Evolutionary conservation across 2,329 filamentous ascomycete species (phyloP), one percentile per base, ranked within the genome.

Genomic region (Cladophialophora immunda): DNA sequence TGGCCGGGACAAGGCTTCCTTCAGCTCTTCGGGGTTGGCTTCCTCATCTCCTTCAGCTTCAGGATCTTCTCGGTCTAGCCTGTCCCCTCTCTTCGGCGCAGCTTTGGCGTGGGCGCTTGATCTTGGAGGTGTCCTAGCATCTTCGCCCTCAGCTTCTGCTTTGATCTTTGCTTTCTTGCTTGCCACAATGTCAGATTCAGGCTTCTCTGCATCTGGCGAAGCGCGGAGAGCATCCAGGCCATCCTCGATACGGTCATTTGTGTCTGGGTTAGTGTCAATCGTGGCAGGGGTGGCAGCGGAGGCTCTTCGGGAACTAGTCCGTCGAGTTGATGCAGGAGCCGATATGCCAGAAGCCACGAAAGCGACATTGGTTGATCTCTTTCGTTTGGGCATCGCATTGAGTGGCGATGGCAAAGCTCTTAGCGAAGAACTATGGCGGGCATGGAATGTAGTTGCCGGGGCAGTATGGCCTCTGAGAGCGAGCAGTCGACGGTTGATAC

Each of bases 1-100:
- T 13, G 90, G 86, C 63, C 92, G 83, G 8, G 84, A 83, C 27
- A 86, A 73, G 22, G 87, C 87, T 72, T 85, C 83, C 70, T 86
- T 83, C 58, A 89, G 78, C 72, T 89, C 87, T 72, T 86, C 84
- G 47, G 85, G 82, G 27, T 87, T 84, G 9, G 82, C 80, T 4
- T 77, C 76, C 25, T 85, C 79, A 7, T 80, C 79, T 27, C 79
- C 83, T 19, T 86, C 84, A 1, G 79, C 84, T 74, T 89, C 87
- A 19, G 84, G 83, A 73, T 88, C 84, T 29, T 22, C 64, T 45
- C 57, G 63, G 34, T 66, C 71, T n/a, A 62, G 69, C 52, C 72
- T 64, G 53, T 77, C 77, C 15, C 66, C 56, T 29, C 59, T 15
- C 63, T 61, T 56, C 1, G 25, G 76, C 75, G 25, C 75, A 74